A percentile compares a stretch with the other conserved stretches of the same genome.
Evolutionary conservation across 1,139 yeast species (phyloP).

Genomic region (Debaryomyces fabryi): DNA sequence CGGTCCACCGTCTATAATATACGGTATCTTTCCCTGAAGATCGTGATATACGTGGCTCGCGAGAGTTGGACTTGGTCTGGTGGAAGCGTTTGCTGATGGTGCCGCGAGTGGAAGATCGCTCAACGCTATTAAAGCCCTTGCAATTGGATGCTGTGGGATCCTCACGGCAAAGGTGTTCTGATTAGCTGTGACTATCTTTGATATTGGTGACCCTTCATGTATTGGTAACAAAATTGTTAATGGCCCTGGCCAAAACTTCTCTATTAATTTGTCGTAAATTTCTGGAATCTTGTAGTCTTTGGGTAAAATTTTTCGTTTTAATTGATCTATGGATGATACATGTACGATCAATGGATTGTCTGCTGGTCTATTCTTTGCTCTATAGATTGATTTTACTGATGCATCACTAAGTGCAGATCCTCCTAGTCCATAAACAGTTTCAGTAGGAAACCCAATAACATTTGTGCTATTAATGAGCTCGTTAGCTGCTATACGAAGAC

Average conservation of each 20-base stretch:
- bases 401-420: conserved; percentile 80
- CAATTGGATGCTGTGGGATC: conserved; percentile 83
- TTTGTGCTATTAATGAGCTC: conserved; percentile 52
- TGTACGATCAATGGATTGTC: conserved; percentile 95
- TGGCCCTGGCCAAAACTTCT: conserved; percentile 94
- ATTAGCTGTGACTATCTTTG: conserved; percentile 77
- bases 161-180: conserved; percentile 92
- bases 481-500: conserved; percentile 60
- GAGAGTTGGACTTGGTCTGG: conserved; percentile 88
- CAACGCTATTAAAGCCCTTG: conserved; percentile 85
- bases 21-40: conserved; percentile 76
- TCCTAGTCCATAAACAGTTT: conserved; percentile 94
- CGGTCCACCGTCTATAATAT: conserved; percentile 86
- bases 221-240: conserved; percentile 82
- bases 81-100: conserved; percentile 96
- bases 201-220: conserved; percentile 53
- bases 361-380: conserved; percentile 89
- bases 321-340: conserved; percentile 75
- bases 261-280: conserved; percentile 62
- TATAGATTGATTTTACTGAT: conserved; percentile 74
- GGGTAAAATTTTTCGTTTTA: conserved; percentile 57
- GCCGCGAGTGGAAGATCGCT: conserved; percentile 94
- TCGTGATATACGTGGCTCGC: conserved; percentile 87
- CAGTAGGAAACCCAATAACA: conserved; percentile 93
- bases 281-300: conserved; percentile 58